Evolutionary conservation across 306 rosid genomes (phyloP), one percentile per base, ranked within the genome.

Genomic region (Fragaria iinumae): DNA sequence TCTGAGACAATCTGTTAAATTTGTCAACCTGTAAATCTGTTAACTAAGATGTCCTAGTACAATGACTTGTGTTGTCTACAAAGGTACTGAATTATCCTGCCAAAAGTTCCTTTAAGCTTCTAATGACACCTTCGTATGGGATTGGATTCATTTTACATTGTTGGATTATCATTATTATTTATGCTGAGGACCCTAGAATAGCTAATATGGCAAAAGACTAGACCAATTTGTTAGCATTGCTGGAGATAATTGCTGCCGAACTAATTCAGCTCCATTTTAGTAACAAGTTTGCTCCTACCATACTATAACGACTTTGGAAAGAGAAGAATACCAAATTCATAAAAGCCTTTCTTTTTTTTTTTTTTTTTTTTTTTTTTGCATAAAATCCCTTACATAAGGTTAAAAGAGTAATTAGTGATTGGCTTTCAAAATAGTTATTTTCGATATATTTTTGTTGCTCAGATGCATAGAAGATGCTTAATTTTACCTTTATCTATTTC

Each of bases 401-500:
- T 60, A 11, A 57, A 57, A 25, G n/a, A 25, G 34, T 60, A 11
- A 75, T 47, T 75, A 60, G 71, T 27, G n/a, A 29, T 63, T 66
- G 29, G 27, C 20, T 32, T 29, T 75, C 17, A 5, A 6, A 39
- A 11, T 7, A 57, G 63, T 41, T 16, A 2, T 45, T 27, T 57
- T 2, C 45, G 4, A 6, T 69, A 8, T 34, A 69, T 60, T 59
- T 4, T 59, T 57, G 75, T 8, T 67, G 27, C 53, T 14, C 32
- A 25, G 17, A 23, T 73, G 68, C 11, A 57, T 32, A 60, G 20
- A 34, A 27, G 56, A 69, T 62, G 47, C 77, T 79, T 32, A 83
- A 44, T 13, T 71, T 16, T 63, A 14, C 66, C 29, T 71, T 36
- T 74, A 38, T 72, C 41, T 77, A 23, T 78, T 76, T 85, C 32